phyloP scores from a whole-genome alignment of 129 eudicot species.

The sunflower (Helianthus annuus) region DNA sequence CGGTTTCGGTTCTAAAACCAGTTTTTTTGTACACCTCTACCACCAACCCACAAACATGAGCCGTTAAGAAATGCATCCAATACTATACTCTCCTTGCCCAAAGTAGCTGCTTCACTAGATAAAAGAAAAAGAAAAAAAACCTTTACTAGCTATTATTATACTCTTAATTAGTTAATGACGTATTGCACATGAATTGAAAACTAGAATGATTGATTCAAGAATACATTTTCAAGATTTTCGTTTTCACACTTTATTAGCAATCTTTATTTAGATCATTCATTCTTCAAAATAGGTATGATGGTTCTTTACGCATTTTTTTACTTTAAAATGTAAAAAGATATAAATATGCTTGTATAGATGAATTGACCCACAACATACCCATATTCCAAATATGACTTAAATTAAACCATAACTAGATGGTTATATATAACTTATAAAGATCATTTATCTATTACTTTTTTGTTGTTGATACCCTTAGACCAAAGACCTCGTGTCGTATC shows the following conservation, averaged over 20 bases:
- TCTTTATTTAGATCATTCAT: not conserved
- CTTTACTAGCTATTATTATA: not conserved
- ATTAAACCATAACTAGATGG: not conserved
- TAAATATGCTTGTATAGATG: not conserved
- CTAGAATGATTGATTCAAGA: not conserved
- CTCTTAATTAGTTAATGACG: constrained; percentile 1
- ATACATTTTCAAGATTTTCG: not conserved
- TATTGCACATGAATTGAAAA: not conserved
- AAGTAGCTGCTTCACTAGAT: not conserved
- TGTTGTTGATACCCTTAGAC: not conserved
- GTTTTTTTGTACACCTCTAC: too few relatives aligned
- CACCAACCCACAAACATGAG: too few relatives aligned
- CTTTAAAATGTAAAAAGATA: not conserved
- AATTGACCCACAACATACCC: not conserved
- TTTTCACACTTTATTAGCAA: not conserved
- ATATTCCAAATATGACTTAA: not conserved
- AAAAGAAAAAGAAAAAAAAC: not conserved
- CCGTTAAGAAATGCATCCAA: too few relatives aligned
- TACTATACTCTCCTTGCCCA: too few relatives aligned
- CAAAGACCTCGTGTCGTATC: not conserved
- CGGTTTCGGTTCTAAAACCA: too few relatives aligned
- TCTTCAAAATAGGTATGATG: not conserved
- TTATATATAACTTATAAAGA: too few relatives aligned
- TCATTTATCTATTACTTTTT: too few relatives aligned
- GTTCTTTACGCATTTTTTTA: not conserved